phyloP scores from a whole-genome alignment of 2,329 filamentous ascomycete species.

The Colletotrichum simmondsii region DNA sequence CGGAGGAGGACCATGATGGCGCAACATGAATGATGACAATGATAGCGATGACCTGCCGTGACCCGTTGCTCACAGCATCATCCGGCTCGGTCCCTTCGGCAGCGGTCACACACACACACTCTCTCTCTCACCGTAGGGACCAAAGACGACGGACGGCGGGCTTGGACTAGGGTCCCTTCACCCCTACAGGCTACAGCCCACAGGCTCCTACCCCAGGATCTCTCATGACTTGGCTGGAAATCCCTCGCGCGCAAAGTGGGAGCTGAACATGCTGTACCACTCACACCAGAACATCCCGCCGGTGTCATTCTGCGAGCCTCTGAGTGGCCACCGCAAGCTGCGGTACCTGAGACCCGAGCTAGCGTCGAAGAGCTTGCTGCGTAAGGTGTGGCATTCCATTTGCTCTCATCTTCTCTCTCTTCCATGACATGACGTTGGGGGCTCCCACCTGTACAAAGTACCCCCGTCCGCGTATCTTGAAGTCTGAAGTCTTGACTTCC shows the following conservation, averaged over 20 bases:
- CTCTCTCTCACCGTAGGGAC: neutral
- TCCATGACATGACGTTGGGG: neutral
- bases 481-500: neutral
- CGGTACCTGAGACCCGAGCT: slow-evolving; percentile 13
- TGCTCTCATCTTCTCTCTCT: neutral
- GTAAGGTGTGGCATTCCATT: slow-evolving; percentile 21
- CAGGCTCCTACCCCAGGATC: slow-evolving; percentile 23
- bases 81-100: slow-evolving; percentile 22
- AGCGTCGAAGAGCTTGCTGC: slow-evolving; percentile 1
- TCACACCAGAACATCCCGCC: neutral
- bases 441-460: neutral
- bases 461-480: no score
- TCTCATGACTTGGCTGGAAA: slow-evolving; percentile 1
- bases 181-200: neutral
- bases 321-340: slow-evolving; percentile 15
- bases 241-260: neutral
- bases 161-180: neutral
- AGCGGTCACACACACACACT: neutral
- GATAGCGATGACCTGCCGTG: neutral
- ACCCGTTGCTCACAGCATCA: neutral
- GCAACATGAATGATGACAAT: neutral
- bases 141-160: neutral
- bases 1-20: neutral
- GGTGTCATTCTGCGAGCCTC: slow-evolving; percentile 14
- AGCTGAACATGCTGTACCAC: neutral